A percentile compares a stretch with the other conserved stretches of the same genome.
Evolutionary conservation across 2,329 filamentous ascomycete species (phyloP).

Genomic region (Paraconiothyrium brasiliense): DNA sequence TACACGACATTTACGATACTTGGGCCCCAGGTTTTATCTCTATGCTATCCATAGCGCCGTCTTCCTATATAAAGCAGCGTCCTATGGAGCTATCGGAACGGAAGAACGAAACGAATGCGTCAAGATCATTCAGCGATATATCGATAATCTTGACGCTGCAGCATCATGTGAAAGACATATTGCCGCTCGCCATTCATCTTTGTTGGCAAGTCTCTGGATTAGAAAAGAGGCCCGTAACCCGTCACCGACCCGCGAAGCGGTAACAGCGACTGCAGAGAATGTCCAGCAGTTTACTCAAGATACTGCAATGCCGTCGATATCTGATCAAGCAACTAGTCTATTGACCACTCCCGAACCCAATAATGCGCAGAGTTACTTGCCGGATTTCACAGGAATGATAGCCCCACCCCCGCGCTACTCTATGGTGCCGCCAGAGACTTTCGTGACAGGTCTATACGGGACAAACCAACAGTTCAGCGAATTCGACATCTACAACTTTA

Average conservation of each 20-base stretch:
- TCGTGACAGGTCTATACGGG: constrained; percentile 14
- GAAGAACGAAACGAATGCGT: constrained; percentile 9
- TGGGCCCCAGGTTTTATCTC: constrained; percentile 17
- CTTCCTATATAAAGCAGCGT: constrained; percentile 17
- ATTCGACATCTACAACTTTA: constrained; percentile 3
- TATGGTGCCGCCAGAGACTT: constrained; percentile 1
- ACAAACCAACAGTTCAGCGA: constrained; percentile 5
- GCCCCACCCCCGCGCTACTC: background rate
- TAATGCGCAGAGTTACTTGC: background rate
- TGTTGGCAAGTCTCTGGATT: constrained; percentile 9
- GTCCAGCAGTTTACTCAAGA: background rate
- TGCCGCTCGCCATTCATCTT: constrained; percentile 4
- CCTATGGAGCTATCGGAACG: constrained; percentile 10
- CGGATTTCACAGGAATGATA: background rate
- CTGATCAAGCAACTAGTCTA: background rate
- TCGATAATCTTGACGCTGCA: constrained; percentile 7
- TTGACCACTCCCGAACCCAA: background rate
- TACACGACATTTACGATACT: constrained; percentile 12
- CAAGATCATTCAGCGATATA: constrained; percentile 14
- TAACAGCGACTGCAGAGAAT: background rate
- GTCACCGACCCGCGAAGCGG: background rate
- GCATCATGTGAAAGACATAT: constrained; percentile 13
- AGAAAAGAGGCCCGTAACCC: background rate
- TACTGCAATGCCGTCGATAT: background rate
- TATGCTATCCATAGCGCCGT: constrained; percentile 20